Percentiles rank a stretch among this genome's conserved stretches.
phyloP scores from a whole-genome alignment of 176 grass and related monocot genomes.

The Saccharum spontaneum region DNA sequence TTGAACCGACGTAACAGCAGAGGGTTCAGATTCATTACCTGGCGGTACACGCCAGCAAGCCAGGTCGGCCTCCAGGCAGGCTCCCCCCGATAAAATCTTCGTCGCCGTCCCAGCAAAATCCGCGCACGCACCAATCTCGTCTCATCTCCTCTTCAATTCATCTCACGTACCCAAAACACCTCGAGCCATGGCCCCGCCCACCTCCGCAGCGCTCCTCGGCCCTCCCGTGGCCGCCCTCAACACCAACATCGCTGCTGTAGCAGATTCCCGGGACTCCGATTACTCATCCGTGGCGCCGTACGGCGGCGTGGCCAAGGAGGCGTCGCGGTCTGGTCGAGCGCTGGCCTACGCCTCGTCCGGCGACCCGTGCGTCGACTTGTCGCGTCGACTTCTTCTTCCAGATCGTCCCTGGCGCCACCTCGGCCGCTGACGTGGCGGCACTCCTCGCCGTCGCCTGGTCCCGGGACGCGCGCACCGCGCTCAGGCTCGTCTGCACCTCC shows the following conservation, averaged over 20 bases:
- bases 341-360: conserved; percentile 17
- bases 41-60: no score
- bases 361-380: conserved; percentile 38
- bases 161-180: no score
- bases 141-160: no score
- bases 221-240: not conserved
- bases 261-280: not conserved
- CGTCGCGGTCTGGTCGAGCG: not conserved
- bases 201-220: not conserved
- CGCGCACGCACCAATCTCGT: no score
- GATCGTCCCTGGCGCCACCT: conserved; percentile 29
- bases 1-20: no score
- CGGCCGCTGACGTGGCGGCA: not conserved
- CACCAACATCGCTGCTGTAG: not conserved
- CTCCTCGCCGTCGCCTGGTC: conserved; percentile 37
- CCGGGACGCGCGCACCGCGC: conserved; percentile 21
- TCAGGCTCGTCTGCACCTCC: conserved; percentile 50
- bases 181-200: not conserved
- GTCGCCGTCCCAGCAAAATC: no score
- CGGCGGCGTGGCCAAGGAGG: not conserved
- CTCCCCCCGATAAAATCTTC: no score
- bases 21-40: no score
- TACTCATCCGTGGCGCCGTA: not conserved
- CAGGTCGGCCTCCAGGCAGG: no score
- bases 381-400: conserved; percentile 52